Percentiles rank a stretch among this genome's conserved stretches.
phyloP scores from a whole-genome alignment of 805 yeast genomes.

The Kodamaea fukazawae region DNA sequence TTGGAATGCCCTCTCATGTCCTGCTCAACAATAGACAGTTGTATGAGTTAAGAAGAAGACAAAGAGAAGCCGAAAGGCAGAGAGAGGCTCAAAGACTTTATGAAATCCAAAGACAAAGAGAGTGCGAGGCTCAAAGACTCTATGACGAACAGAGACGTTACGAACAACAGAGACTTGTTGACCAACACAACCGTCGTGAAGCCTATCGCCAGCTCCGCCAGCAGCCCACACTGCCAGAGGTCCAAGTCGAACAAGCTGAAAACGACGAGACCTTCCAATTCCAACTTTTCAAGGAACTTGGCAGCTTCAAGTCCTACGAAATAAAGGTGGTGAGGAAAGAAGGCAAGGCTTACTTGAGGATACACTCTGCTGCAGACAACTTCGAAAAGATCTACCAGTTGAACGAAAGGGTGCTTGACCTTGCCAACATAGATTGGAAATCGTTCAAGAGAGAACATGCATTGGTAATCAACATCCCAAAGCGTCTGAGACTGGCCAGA shows the following conservation, averaged over 20 bases:
- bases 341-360: conserved; percentile 16
- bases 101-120: conserved; percentile 5
- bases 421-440: conserved; percentile 17
- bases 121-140: conserved; percentile 3
- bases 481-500: conserved; percentile 7
- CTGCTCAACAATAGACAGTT: too few relatives aligned
- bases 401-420: conserved; percentile 14
- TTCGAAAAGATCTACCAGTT: conserved; percentile 18
- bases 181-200: background rate
- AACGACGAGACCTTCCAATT: conserved; percentile 17
- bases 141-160: background rate
- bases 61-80: conserved; percentile 6
- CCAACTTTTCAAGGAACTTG: conserved; percentile 18
- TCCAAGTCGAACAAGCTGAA: conserved; percentile 16
- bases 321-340: conserved; percentile 16
- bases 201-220: background rate
- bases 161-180: background rate
- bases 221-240: background rate
- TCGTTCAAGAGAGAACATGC: conserved; percentile 14
- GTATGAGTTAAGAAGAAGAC: background rate
- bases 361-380: conserved; percentile 17
- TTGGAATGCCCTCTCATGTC: background rate
- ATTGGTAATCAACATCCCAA: conserved; percentile 20
- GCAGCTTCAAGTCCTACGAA: conserved; percentile 20
- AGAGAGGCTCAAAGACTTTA: conserved; percentile 3